Conservation (phyloP, 352 stramenopile species). For the Phytophthora pini region DNA sequence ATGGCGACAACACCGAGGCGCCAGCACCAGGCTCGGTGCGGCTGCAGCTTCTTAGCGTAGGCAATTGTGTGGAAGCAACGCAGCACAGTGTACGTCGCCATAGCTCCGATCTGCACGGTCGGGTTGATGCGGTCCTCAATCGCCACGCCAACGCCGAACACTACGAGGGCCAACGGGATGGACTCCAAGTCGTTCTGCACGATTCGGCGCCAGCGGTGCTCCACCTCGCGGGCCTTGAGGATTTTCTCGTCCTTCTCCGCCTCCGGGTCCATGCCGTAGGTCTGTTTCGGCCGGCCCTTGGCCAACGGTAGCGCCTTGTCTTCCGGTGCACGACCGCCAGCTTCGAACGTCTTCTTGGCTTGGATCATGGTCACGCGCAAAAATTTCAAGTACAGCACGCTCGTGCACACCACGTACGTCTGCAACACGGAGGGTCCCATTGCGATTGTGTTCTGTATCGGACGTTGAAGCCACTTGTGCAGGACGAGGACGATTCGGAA, state of each 20-base stretch:
- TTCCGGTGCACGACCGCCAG: constrained; percentile 54
- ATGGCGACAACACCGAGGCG: constrained; percentile 47
- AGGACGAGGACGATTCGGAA: constrained; percentile 22
- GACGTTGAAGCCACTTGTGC: constrained; percentile 16
- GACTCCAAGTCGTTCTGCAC: constrained; percentile 69
- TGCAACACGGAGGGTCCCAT: constrained; percentile 48
- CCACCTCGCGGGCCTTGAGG: constrained; percentile 41
- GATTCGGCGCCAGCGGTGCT: constrained; percentile 59
- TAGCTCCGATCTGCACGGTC: constrained; percentile 37
- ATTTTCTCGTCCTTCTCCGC: constrained; percentile 34
- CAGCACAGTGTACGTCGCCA: constrained; percentile 50
- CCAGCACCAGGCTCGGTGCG: constrained; percentile 50
- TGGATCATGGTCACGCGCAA: constrained; percentile 59
- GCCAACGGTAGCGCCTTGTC: constrained; percentile 54
- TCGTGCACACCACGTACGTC: constrained; percentile 51
- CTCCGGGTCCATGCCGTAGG: constrained; percentile 41
- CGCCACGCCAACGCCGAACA: constrained; percentile 49
- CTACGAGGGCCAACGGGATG: constrained; percentile 55
- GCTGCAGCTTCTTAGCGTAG: constrained; percentile 55
- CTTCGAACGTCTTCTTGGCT: constrained; percentile 54
- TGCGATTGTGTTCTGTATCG: neutral
- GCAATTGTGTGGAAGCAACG: constrained; percentile 54
- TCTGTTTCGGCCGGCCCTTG: constrained; percentile 44
- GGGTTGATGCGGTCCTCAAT: constrained; percentile 41
- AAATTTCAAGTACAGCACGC: constrained; percentile 75